Conservation (phyloP, 768 basidiomycete species). For the Suillus luteus region DNA sequence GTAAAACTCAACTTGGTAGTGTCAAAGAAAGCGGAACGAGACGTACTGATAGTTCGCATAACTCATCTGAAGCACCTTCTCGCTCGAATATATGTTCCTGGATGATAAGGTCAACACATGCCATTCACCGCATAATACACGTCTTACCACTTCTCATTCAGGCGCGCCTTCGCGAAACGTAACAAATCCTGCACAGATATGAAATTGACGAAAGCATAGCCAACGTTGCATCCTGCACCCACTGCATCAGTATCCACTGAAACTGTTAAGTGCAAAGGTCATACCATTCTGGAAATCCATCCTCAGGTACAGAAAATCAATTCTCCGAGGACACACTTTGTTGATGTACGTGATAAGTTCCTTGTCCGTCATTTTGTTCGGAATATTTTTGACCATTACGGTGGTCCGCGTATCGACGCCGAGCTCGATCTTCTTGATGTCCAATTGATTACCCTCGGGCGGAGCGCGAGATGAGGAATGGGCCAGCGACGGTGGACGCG, state of each 20-base stretch:
- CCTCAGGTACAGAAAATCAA: slow-evolving; percentile 86
- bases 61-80: slow-evolving; percentile 89
- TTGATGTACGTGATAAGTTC: slow-evolving; percentile 69
- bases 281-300: slow-evolving; percentile 85
- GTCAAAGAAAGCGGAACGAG: slow-evolving; percentile 10
- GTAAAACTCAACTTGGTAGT: slow-evolving; percentile 11
- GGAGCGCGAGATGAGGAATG: slow-evolving; percentile 32
- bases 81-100: slow-evolving; percentile 92
- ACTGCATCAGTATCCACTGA: slow-evolving; percentile 13
- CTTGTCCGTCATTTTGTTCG: slow-evolving; percentile 85
- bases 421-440: slow-evolving; percentile 70
- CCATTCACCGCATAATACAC: slow-evolving; percentile 5
- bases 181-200: slow-evolving; percentile 77
- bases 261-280: slow-evolving; percentile 19
- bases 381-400: slow-evolving; percentile 91
- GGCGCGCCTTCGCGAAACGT: slow-evolving; percentile 66
- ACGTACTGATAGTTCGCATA: slow-evolving; percentile 91
- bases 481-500: slow-evolving; percentile 23
- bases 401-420: slow-evolving; percentile 83
- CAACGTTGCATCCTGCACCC: slow-evolving; percentile 67
- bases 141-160: slow-evolving; percentile 81
- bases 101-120: slow-evolving; percentile 10
- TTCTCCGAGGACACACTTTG: slow-evolving; percentile 70
- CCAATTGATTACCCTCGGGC: slow-evolving; percentile 57
- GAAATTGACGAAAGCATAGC: slow-evolving; percentile 90